A percentile compares a stretch with the other conserved stretches of the same genome.
These are phyloP conservation scores for Metschnikowia orientalis DNA, from an alignment of 805 yeast species.

Conservation along the genomic window DNA sequence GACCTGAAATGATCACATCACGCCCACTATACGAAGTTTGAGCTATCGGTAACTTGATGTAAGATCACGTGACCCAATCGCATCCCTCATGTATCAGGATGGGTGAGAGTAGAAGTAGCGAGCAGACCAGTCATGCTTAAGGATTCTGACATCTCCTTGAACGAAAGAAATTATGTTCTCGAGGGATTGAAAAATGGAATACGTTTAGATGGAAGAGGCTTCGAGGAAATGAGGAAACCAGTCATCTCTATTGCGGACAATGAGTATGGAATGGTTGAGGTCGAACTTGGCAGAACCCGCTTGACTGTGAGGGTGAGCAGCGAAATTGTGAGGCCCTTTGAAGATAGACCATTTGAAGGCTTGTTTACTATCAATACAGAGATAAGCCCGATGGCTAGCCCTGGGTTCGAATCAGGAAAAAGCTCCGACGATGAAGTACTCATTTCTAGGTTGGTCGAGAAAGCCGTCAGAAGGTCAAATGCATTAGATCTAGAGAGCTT, in stretches of 20 bases:
- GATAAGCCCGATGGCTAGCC: constrained; percentile 84
- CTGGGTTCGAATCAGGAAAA: constrained; percentile 70
- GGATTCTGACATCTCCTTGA: constrained; percentile 55
- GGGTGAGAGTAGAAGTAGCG: background rate
- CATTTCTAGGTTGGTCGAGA: constrained; percentile 79
- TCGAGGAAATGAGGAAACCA: constrained; percentile 62
- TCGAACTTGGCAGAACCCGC: constrained; percentile 68
- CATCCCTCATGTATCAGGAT: constrained; percentile 2
- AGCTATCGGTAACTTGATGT: too few species aligned
- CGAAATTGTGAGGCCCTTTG: constrained; percentile 72
- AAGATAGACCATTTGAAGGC: constrained; percentile 94
- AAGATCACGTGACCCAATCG: constrained; percentile 3
- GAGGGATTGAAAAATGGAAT: constrained; percentile 58
- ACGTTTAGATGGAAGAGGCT: constrained; percentile 65
- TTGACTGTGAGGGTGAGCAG: constrained; percentile 72
- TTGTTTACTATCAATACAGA: constrained; percentile 79
- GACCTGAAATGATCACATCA: too few species aligned
- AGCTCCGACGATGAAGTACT: constrained; percentile 78
- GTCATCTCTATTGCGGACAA: constrained; percentile 54
- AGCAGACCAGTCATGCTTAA: constrained; percentile 49
- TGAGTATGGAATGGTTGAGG: constrained; percentile 78
- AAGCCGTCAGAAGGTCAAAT: constrained; percentile 84
- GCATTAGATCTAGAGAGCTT: constrained; percentile 88
- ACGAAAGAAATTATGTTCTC: constrained; percentile 58
- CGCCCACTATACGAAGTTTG: too few species aligned